Conservation (phyloP, 169 alveolate genomes). For the Eimeria maxima region DNA sequence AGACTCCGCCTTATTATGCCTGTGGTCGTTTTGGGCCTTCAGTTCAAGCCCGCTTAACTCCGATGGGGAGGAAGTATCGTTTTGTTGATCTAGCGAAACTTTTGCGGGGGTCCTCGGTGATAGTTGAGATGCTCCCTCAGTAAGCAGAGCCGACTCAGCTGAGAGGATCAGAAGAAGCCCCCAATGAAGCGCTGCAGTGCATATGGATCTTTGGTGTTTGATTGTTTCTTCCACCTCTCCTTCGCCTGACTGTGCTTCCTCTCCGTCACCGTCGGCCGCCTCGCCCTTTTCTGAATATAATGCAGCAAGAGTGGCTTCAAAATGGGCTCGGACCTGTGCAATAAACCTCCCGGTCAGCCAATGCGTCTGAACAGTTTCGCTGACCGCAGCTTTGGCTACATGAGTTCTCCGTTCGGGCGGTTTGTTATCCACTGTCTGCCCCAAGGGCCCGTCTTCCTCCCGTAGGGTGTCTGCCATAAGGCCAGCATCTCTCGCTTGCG, state of each 20-base stretch:
- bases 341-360: constrained; percentile 44
- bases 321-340: constrained; percentile 72
- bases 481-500: neutral
- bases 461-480: neutral
- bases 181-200: constrained; percentile 47
- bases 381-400: neutral
- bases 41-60: neutral
- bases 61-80: neutral
- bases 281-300: constrained; percentile 9
- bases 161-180: constrained; percentile 23
- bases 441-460: neutral
- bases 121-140: neutral
- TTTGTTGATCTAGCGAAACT: neutral
- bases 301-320: constrained; percentile 14
- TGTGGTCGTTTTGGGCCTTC: neutral
- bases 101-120: neutral
- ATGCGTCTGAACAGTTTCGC: neutral
- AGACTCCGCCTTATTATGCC: constrained; percentile 13
- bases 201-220: constrained; percentile 18
- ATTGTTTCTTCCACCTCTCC: constrained; percentile 43
- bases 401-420: neutral
- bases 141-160: constrained; percentile 31
- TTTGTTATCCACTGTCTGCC: neutral
- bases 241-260: neutral
- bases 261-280: neutral